Evolutionary conservation across 2,329 filamentous ascomycete genomes (phyloP).

Genomic region (Botrytis hyacinthi): DNA sequence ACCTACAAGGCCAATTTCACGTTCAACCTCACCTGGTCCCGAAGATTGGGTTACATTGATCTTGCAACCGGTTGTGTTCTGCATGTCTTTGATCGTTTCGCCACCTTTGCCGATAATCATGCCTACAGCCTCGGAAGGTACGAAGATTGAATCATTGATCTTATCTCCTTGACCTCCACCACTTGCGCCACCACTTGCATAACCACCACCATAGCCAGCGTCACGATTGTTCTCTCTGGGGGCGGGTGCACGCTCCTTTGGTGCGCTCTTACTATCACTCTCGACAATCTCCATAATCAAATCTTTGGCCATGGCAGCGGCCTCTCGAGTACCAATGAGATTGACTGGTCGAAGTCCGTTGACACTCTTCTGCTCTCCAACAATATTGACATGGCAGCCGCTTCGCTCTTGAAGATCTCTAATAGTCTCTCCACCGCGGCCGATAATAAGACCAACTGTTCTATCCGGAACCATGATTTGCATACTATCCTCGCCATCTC

Average conservation of each 20-base stretch:
- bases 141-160: slow-evolving; percentile 77
- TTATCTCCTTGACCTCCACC: slow-evolving; percentile 56
- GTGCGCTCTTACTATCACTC: slow-evolving; percentile 66
- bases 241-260: slow-evolving; percentile 38
- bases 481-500: slow-evolving; percentile 79
- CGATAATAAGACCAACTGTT: slow-evolving; percentile 89
- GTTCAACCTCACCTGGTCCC: slow-evolving; percentile 72
- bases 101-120: slow-evolving; percentile 97
- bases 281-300: slow-evolving; percentile 93
- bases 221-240: slow-evolving; percentile 49
- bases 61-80: slow-evolving; percentile 82
- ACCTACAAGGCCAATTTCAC: slow-evolving; percentile 84
- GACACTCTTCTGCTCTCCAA: slow-evolving; percentile 87
- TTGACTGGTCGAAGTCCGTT: slow-evolving; percentile 89
- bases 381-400: slow-evolving; percentile 94
- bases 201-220: slow-evolving; percentile 43
- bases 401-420: slow-evolving; percentile 87
- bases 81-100: slow-evolving; percentile 93
- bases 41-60: slow-evolving; percentile 87
- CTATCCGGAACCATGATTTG: slow-evolving; percentile 95
- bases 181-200: slow-evolving; percentile 43
- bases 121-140: slow-evolving; percentile 86
- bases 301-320: slow-evolving; percentile 76
- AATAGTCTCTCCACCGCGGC: slow-evolving; percentile 90
- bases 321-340: slow-evolving; percentile 74